Evolutionary conservation across 306 rosid genomes (phyloP), one percentile per base, ranked within the genome.

Genomic region (Lathyrus tuberosus): DNA sequence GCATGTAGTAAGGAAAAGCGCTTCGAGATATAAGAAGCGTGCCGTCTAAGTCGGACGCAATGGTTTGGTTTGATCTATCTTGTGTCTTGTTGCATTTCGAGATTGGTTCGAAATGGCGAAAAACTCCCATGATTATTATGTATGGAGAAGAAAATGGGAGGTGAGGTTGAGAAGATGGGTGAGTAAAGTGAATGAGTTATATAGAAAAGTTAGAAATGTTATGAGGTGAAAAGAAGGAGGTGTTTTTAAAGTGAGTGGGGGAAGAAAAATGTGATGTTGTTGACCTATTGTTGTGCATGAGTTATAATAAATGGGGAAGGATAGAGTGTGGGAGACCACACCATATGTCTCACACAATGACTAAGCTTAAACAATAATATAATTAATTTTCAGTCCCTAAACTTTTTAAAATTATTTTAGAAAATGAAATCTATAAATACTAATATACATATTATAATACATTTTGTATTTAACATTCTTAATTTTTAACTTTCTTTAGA

Each of bases 1-100:
- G 97, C 97, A 94, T 81, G 89, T 78, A 94, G 74, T 94, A 94
- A 0, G 98, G 97, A 35, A 94, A 94, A 40, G 96, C 97, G 11
- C 79, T 84, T 0, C 76, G 58, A 0, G 98, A 91, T 15, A 87
- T 51, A 1, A 90, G 86, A 14, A 94, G 91, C 0, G 98, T 91
- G 62, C 98, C 98, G 8, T 91, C 98, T 2, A 94, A 65, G 78
- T 91, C 96, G 0, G 98, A 84, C 3, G 92, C 96, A 2, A 94
- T 88, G 2, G 92, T 86, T 35, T 94, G 97, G 81, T 80, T 71
- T 4, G 94, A 83, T 14, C 97, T 82, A 5, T 80, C 75, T 14
- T 86, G 59, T 2, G 92, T 56, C 79, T 40, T 85, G 65, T 96
- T 53, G 60, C 31, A 91, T 78, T 89, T 76, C 0, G 95, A 83